Evolutionary conservation across 2,329 filamentous ascomycete species (phyloP).

Genomic region (Colletotrichum zoysiae): DNA sequence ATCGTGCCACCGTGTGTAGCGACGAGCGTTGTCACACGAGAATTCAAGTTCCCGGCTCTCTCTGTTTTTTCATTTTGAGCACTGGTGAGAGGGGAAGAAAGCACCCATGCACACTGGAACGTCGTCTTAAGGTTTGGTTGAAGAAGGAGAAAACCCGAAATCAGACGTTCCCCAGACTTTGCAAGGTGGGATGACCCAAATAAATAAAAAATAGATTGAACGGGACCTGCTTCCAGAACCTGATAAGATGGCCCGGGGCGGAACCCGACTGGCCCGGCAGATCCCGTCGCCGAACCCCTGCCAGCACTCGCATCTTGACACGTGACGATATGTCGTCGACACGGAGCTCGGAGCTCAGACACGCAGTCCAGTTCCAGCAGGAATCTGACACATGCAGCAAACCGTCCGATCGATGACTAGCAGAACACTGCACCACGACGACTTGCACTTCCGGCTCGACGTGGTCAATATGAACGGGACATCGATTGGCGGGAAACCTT

Average conservation of each 20-base stretch:
- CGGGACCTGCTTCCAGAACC: constrained; percentile 24
- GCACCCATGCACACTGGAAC: neutral
- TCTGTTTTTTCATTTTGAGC: neutral
- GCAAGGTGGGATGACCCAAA: constrained; percentile 34
- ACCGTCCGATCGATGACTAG: constrained; percentile 2
- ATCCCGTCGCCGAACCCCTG: constrained; percentile 18
- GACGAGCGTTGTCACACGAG: neutral
- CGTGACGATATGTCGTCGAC: constrained; percentile 38
- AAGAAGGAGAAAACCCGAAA: neutral
- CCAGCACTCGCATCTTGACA: constrained; percentile 14
- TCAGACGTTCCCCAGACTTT: constrained; percentile 33
- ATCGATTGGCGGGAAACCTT: constrained; percentile 50
- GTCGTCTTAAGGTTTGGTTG: constrained; percentile 19
- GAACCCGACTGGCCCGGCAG: constrained; percentile 23
- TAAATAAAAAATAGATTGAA: constrained; percentile 10
- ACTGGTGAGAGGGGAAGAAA: neutral
- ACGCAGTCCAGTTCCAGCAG: constrained; percentile 13
- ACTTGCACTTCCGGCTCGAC: neutral
- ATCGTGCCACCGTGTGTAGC: neutral
- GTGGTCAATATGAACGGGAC: constrained; percentile 56
- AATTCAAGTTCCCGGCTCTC: neutral
- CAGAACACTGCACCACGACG: neutral
- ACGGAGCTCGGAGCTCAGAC: constrained; percentile 26
- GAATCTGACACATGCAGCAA: constrained; percentile 30
- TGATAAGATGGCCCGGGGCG: constrained; percentile 8